Base-by-base conservation (phyloP, 2,329 filamentous ascomycete genomes). In the Aspergillus ochraceus region DNA sequence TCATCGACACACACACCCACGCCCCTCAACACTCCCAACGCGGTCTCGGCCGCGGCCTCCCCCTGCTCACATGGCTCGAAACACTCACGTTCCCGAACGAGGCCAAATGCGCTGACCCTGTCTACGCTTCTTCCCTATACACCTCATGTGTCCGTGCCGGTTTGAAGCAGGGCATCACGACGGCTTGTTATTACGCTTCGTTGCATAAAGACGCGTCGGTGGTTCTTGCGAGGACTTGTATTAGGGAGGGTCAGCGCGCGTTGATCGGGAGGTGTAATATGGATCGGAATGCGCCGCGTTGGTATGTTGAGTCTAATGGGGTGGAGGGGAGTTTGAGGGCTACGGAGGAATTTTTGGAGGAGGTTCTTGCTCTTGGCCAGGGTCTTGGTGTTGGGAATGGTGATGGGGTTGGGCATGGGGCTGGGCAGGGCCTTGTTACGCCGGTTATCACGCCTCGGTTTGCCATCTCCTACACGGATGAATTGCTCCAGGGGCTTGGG, bases 1-100 rank as follows among this genome's bases (percentile, higher is more conserved):
- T 76, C 61, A 76, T 90, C 55, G 87, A 90, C 74, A 89, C 86
- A 1, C 88, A 90, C 71, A 88, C 88, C 61, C 88, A 90, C 67
- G 87, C 88, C 0, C 87, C 87, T 2, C 81, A 83, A 71, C 83
- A 78, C 76, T 72, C 78, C 22, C 79, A 80, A 61, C 75, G 79
- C 19, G 79, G 79, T 6, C 68, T 77, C 3, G 79, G 79, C 5
- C 76, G 77, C 55, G 77, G 78, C 6, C 63, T 68, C 46, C 66
- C 71, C 2, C 69, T 81, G 6, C 63, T 88, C 8, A 83, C 88
- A 67, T 90, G 88, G 88, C 78, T 90, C 1, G 79, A 84, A 36
- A 71, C 82, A n/a, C 78, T 88, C 26, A 90, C 88, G 0, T 90
- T 89, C 64, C 85, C 84, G 1, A 81, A 85, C 62, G 87, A 90